Evolutionary conservation across 2,329 filamentous ascomycete species (phyloP).

Genomic region (Decorospora gaudefroyi): DNA sequence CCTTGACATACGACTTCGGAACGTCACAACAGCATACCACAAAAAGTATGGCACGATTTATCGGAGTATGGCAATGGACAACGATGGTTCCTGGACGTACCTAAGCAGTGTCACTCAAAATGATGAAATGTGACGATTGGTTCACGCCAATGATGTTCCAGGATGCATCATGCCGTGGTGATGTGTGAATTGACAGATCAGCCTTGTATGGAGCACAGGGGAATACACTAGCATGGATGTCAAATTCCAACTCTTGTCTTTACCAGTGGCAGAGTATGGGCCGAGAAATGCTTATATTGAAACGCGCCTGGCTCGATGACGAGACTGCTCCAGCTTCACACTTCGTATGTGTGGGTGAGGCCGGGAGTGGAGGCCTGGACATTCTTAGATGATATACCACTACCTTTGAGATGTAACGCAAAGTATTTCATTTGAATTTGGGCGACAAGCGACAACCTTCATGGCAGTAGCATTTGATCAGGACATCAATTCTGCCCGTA

Average conservation of each 20-base stretch:
- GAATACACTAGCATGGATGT: conserved; percentile 82
- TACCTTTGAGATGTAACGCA: not conserved
- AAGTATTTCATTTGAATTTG: no score
- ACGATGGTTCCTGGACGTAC: conserved; percentile 33
- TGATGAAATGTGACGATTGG: conserved; percentile 45
- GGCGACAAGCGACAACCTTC: no score
- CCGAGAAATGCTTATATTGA: conserved; percentile 87
- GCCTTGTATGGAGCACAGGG: not conserved
- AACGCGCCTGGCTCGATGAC: conserved; percentile 41
- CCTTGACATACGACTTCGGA: conserved; percentile 33
- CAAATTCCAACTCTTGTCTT: conserved; percentile 95
- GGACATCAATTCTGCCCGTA: no score
- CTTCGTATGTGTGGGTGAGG: conserved; percentile 21
- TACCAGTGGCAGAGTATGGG: conserved; percentile 86
- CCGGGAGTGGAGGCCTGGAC: conserved; percentile 36
- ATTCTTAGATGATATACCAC: no score
- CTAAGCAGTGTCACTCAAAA: conserved; percentile 44
- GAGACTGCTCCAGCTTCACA: conserved; percentile 35
- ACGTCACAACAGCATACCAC: conserved; percentile 34
- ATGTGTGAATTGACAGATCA: conserved; percentile 8
- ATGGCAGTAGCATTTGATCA: no score
- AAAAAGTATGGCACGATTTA: conserved; percentile 37
- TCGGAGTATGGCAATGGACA: conserved; percentile 44
- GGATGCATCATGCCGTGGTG: conserved; percentile 9
- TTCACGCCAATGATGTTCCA: conserved; percentile 38